Conservation (phyloP, 1,284 basidiomycete species). For the Malassezia obtusa region DNA sequence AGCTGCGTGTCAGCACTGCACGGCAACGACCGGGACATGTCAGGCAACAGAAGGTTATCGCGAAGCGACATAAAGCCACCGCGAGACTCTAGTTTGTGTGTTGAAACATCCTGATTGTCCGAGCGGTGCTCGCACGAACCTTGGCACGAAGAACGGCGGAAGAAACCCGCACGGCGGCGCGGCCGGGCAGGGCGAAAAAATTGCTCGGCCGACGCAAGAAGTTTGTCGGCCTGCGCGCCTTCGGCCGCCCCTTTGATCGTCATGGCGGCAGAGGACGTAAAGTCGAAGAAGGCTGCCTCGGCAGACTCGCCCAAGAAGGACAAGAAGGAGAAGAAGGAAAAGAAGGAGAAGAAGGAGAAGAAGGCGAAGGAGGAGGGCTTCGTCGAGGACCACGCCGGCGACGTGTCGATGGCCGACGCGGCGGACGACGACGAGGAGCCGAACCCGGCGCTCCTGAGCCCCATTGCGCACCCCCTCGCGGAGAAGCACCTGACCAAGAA, state of each 20-base stretch:
- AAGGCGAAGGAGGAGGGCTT: constrained; percentile 17
- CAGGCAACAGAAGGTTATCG: constrained; percentile 29
- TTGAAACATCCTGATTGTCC: constrained; percentile 16
- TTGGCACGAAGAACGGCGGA: neutral
- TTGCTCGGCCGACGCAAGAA: constrained; percentile 8
- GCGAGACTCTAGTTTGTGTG: constrained; percentile 43
- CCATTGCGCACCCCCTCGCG: constrained; percentile 44
- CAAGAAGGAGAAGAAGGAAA: constrained; percentile 31
- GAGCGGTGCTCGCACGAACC: constrained; percentile 2
- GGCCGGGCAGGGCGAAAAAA: neutral
- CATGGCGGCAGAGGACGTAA: constrained; percentile 19
- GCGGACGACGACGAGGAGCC: constrained; percentile 20
- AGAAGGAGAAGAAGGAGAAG: constrained; percentile 31
- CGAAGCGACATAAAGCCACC: constrained; percentile 31
- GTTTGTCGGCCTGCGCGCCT: neutral
- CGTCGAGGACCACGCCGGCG: constrained; percentile 26
- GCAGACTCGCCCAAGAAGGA: constrained; percentile 24
- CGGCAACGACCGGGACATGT: neutral
- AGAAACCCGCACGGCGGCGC: neutral
- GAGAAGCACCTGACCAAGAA: constrained; percentile 40
- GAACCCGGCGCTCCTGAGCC: constrained; percentile 18
- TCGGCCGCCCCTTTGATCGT: constrained; percentile 20
- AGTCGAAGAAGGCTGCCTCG: constrained; percentile 11
- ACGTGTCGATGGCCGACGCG: constrained; percentile 18
- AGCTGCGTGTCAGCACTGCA: constrained; percentile 1